Percentiles rank a stretch among this genome's conserved stretches.
phyloP scores from a whole-genome alignment of 2,329 filamentous ascomycete species.

The Coniella lustricola region DNA sequence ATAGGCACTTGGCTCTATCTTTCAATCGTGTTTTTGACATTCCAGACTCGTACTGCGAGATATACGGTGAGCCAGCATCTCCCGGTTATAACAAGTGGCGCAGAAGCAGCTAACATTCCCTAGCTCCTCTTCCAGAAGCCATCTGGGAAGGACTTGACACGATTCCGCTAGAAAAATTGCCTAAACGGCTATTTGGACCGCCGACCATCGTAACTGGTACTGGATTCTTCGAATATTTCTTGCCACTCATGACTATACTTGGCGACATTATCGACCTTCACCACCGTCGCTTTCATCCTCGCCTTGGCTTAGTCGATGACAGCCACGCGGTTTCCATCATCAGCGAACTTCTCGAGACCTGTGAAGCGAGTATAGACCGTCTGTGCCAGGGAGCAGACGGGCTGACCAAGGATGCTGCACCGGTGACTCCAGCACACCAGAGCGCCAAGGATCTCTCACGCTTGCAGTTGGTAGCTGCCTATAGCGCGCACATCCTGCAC shows the following conservation, averaged over 20 bases:
- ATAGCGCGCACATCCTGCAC: conserved; percentile 40
- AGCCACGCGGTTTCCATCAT: conserved; percentile 28
- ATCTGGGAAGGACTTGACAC: conserved; percentile 34
- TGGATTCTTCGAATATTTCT: conserved; percentile 42
- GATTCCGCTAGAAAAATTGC: conserved; percentile 25
- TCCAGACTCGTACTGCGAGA: conserved; percentile 38
- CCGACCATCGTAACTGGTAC: conserved; percentile 32
- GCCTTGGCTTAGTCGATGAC: conserved; percentile 31
- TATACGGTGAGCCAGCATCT: conserved; percentile 27
- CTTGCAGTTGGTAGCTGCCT: conserved; percentile 35
- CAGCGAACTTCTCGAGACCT: conserved; percentile 29
- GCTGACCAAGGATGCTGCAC: conserved; percentile 5
- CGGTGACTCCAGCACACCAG: background rate
- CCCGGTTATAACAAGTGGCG: background rate
- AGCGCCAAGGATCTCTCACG: conserved; percentile 23
- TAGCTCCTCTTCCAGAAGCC: conserved; percentile 33
- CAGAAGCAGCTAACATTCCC: background rate
- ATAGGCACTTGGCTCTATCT: conserved; percentile 39
- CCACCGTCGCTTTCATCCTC: conserved; percentile 35
- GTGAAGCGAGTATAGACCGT: conserved; percentile 31
- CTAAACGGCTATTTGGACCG: conserved; percentile 30
- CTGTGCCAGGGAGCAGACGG: conserved; percentile 22
- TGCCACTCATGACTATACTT: conserved; percentile 41
- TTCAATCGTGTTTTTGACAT: conserved; percentile 38
- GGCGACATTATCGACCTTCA: conserved; percentile 43